Base-by-base conservation (phyloP, 768 basidiomycete species). In the Pleurotus eryngii region DNA sequence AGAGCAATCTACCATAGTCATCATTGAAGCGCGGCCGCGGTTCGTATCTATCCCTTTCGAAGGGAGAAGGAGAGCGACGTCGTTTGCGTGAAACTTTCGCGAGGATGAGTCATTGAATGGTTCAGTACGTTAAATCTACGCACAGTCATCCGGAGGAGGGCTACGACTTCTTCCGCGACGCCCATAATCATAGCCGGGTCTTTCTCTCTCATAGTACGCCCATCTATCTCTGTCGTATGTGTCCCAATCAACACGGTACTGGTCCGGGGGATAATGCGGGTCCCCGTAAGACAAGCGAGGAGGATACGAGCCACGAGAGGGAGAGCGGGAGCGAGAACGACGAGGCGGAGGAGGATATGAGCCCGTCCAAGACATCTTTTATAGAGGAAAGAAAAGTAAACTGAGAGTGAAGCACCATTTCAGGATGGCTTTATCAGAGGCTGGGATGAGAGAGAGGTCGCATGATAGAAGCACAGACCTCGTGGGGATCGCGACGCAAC, bases 401-500 rank as follows among this genome's bases (percentile, higher is more conserved):
- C 75, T 79, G 78, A 81, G 76, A 71, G 76, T 74, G 72, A 81
- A 76, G 81, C 76, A 81, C 78, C 66, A 73, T 70, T 71, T 72
- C 72, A 80, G 76, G 77, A 81, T 70, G 79, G 80, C 78, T 79
- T 40, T 76, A 84, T 86, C 77, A 87, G 84, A 83, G 84, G 78
- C 84, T 81, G 81, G 66, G 71, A 79, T 78, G 81, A 79, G 77
- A 77, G 83, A 82, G 83, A 86, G 83, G 86, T 87, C 85, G 88
- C 89, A 91, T 90, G 83, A 85, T 82, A 53, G 85, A 85, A 86
- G 86, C 82, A 92, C 90, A 89, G 90, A 92, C 90, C 90, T 92
- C 89, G 87, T 85, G 80, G 39, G 77, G 77, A 81, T 80, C 80
- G 76, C 80, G 79, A 76, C 77, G 78, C 72, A 73, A 66, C 40